Evolutionary conservation across 805 yeast species (phyloP).

Genomic region (Scheffersomyces stipitis): DNA sequence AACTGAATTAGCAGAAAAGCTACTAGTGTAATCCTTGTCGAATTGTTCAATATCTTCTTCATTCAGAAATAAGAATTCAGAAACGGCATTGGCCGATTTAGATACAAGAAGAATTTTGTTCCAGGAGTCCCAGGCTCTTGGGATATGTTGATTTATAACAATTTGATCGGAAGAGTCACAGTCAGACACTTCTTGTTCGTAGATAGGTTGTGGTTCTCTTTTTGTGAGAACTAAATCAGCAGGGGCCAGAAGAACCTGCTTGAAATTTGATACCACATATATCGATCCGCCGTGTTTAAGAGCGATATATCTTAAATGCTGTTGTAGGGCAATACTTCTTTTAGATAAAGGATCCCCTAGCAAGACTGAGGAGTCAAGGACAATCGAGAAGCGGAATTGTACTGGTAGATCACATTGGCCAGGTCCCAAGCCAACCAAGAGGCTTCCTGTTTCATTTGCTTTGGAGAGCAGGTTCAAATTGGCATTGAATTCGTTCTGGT

Average conservation of each 20-base stretch:
- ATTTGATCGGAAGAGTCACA: conserved; percentile 2
- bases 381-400: conserved; percentile 15
- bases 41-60: conserved; percentile 17
- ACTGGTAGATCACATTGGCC: conserved; percentile 27
- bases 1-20: no score
- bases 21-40: conserved; percentile 14
- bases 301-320: conserved; percentile 32
- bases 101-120: conserved; percentile 44
- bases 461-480: conserved; percentile 2
- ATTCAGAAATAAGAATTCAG: conserved; percentile 11
- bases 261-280: conserved; percentile 9
- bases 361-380: conserved; percentile 14
- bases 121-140: conserved; percentile 53
- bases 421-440: conserved; percentile 9
- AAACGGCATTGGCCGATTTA: conserved; percentile 22
- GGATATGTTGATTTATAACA: conserved; percentile 26
- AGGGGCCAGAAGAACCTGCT: conserved; percentile 2
- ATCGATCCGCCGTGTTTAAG: conserved; percentile 30
- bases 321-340: conserved; percentile 29
- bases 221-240: conserved; percentile 1
- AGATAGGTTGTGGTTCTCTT: conserved; percentile 13
- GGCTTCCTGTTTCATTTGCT: conserved; percentile 1
- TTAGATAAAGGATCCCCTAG: conserved; percentile 18
- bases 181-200: conserved; percentile 6
- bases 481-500: not conserved